Base-by-base conservation (phyloP, 169 alveolate genomes). In the Cryptosporidium baileyi region DNA sequence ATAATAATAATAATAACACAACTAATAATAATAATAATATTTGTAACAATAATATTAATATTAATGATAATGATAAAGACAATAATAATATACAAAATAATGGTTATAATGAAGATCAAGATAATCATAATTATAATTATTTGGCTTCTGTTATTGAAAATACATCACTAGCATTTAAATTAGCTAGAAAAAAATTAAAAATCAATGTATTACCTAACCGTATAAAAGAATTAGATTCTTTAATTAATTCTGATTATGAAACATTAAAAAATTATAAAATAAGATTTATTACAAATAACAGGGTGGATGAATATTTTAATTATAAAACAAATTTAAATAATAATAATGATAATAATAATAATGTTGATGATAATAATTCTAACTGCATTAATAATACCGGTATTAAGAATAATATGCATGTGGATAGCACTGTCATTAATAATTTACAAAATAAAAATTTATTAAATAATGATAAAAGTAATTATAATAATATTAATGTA, bases 91-190 rank as follows among this genome's bases (percentile, higher is more conserved):
- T 41, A 9, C 49, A 41, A n/a, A 52, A 22, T n/a, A 22, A 52
- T 11, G 61, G 38, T n/a, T 11, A n/a, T 22, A 7, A 0, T 24
- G 8, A 13, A 19, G 30, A 52, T 11, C 19, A 13, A 13, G 62
- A 0, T 17, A 52, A 32, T n/a, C 67, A 51, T n/a, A 51, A 57
- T 22, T 74, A 74, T 43, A 74, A 59, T 41, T 74, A 74, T 45
- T 51, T 74, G 41, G 85, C 85, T 11, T 74, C 85, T 28, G 85
- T 74, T 3, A 74, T 74, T 67, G 85, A 74, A 13, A 57, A 74
- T 41, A 26, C 63, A 11, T n/a, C 41, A 30, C 32, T 17, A 1
- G 60, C 43, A 17, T 74, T 54, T 41, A n/a, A 24, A 9, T 28
- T 7, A 13, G 85, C 85, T 9, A 74, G 85, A 40, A 41, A 74